A percentile compares a stretch with the other conserved stretches of the same genome.
Evolutionary conservation across 2,329 filamentous ascomycete species (phyloP).

Genomic region (Rutstroemia sp.): DNA sequence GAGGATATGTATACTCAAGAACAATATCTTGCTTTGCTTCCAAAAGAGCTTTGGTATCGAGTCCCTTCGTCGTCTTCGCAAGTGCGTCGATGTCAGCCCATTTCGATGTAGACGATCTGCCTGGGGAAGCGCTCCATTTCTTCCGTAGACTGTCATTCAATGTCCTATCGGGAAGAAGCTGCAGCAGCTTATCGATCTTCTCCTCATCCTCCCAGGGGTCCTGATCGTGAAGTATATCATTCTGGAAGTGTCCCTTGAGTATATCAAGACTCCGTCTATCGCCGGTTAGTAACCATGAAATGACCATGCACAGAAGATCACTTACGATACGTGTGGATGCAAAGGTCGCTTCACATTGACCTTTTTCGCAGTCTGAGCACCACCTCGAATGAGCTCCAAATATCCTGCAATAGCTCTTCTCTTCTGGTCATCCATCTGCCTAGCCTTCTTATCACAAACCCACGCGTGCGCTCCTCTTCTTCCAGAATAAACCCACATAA

Average conservation of each 20-base stretch:
- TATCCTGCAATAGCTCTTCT: constrained; percentile 82
- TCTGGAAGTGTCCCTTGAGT: constrained; percentile 75
- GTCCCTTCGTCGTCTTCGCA: constrained; percentile 65
- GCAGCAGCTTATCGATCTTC: constrained; percentile 68
- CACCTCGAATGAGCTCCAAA: constrained; percentile 82
- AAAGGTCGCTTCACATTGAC: constrained; percentile 78
- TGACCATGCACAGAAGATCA: constrained; percentile 7
- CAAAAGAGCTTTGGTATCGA: constrained; percentile 67
- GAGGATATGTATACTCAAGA: constrained; percentile 94
- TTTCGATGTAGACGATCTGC: constrained; percentile 69
- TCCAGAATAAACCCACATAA: constrained; percentile 98
- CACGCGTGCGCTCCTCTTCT: constrained; percentile 95
- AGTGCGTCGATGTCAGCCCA: constrained; percentile 91
- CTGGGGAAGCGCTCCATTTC: constrained; percentile 85
- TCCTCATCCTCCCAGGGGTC: constrained; percentile 73
- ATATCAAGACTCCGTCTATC: constrained; percentile 73
- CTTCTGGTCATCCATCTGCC: constrained; percentile 78
- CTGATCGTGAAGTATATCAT: constrained; percentile 74
- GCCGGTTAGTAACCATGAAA: constrained; percentile 6
- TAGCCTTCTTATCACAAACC: constrained; percentile 87
- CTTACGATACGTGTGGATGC: constrained; percentile 77
- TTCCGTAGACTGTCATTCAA: constrained; percentile 73
- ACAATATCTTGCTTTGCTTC: constrained; percentile 95
- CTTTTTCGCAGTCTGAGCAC: constrained; percentile 77
- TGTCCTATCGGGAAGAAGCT: constrained; percentile 73